Conservation (phyloP, 345 rosid species). For the Tarenaya hassleriana region DNA sequence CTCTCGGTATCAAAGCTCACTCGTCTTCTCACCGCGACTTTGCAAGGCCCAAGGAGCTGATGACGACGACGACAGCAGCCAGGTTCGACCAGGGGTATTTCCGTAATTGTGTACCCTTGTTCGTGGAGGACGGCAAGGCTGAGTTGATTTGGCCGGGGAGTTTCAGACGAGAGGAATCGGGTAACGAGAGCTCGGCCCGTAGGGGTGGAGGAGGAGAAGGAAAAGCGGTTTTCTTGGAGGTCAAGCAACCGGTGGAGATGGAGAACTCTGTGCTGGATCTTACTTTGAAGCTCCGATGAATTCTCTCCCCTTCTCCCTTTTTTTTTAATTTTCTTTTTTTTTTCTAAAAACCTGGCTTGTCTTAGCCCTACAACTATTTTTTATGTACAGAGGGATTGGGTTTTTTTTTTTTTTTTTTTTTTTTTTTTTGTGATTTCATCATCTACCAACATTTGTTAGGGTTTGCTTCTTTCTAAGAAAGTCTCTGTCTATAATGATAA, state of each 20-base stretch:
- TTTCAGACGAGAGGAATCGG: slow-evolving; percentile 36
- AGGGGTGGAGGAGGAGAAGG: slow-evolving; percentile 18
- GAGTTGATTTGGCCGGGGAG: slow-evolving; percentile 76
- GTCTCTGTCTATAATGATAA: no score
- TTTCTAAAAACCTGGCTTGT: no score
- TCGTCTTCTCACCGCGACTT: slow-evolving; percentile 40
- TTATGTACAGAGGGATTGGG: no score
- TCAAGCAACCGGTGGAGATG: slow-evolving; percentile 29
- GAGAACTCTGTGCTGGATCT: slow-evolving; percentile 57
- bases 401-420: no score
- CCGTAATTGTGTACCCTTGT: slow-evolving; percentile 36
- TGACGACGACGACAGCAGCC: slow-evolving; percentile 23
- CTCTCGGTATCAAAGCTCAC: slow-evolving; percentile 60
- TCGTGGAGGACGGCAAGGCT: slow-evolving; percentile 48
- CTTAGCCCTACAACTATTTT: no score
- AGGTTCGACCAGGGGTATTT: slow-evolving; percentile 47
- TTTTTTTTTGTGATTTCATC: no score
- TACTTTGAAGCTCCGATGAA: slow-evolving; percentile 57
- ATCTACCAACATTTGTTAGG: no score
- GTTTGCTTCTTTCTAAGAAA: no score
- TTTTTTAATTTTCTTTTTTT: no score
- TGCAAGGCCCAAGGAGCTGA: slow-evolving; percentile 35
- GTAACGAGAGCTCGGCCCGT: no score
- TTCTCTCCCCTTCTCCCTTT: slow-evolving; percentile 9
- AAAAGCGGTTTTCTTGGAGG: slow-evolving; percentile 32